Evolutionary conservation across 768 basidiomycete genomes (phyloP).

Genomic region (Lentinus brumalis): DNA sequence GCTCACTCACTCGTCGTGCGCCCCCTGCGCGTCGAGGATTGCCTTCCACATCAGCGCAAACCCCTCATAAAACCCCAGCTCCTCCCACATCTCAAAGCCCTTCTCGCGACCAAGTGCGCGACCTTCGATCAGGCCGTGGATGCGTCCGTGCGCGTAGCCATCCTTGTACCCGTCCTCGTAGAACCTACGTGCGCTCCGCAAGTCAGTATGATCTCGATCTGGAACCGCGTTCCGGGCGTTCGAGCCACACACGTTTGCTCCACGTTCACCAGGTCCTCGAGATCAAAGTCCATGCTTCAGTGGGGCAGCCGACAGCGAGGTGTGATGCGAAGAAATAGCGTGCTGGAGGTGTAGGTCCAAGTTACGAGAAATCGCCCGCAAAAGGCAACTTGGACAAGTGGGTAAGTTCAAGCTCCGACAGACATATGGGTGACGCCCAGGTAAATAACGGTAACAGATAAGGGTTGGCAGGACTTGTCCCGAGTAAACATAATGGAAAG

Average conservation of each 20-base stretch:
- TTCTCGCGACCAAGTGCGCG: constrained; percentile 86
- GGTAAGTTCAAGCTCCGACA: constrained; percentile 3
- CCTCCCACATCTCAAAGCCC: constrained; percentile 96
- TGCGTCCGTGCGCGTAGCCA: constrained; percentile 81
- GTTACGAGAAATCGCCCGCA: background rate
- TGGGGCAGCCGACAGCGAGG: background rate
- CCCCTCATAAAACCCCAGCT: constrained; percentile 92
- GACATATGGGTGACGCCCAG: background rate
- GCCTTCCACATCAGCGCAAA: constrained; percentile 73
- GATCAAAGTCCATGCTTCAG: constrained; percentile 26
- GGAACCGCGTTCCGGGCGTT: background rate
- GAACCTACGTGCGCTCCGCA: constrained; percentile 51
- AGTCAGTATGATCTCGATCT: background rate
- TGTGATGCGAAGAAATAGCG: background rate
- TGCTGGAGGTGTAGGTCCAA: constrained; percentile 15
- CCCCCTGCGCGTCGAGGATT: constrained; percentile 44
- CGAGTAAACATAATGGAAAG: too few species aligned
- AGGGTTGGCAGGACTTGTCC: background rate
- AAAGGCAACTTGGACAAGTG: background rate
- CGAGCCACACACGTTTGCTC: constrained; percentile 31
- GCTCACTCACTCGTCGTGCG: constrained; percentile 50
- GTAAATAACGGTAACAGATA: background rate
- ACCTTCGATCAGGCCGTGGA: constrained; percentile 92
- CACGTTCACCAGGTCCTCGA: constrained; percentile 32
- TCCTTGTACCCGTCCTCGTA: constrained; percentile 76